Conservation (phyloP, 169 alveolate genomes). For the Hammondia hammondi region DNA sequence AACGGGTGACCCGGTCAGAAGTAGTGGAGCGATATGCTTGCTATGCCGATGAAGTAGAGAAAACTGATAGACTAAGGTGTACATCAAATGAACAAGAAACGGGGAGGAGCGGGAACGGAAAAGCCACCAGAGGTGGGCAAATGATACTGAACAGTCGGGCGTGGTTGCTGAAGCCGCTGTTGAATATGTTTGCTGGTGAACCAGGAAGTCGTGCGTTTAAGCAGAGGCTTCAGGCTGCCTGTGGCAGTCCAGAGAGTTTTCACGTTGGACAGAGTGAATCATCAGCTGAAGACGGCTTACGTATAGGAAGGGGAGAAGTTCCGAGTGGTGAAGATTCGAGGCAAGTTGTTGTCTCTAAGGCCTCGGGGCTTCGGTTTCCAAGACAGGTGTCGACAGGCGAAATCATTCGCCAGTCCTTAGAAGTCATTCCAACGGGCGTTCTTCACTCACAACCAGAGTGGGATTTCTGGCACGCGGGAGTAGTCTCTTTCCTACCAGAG, state of each 20-base stretch:
- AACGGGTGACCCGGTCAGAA: not conserved
- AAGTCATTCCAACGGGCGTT: not conserved
- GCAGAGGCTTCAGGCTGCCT: not conserved
- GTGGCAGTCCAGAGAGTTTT: not conserved
- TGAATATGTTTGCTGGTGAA: constrained; percentile 23
- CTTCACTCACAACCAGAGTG: not conserved
- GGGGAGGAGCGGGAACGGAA: not conserved
- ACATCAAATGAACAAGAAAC: not conserved
- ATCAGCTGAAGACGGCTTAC: too few relatives aligned
- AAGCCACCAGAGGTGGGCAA: not conserved
- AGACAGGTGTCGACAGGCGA: not conserved
- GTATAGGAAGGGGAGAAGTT: too few relatives aligned
- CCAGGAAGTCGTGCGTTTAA: constrained; percentile 15
- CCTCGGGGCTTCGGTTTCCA: not conserved
- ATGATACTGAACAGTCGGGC: not conserved
- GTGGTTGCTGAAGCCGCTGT: constrained; percentile 26
- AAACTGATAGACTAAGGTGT: not conserved
- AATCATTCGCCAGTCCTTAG: not conserved
- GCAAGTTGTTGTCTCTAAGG: not conserved
- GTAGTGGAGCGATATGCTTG: not conserved
- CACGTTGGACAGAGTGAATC: too few relatives aligned
- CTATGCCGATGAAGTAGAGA: constrained; percentile 10
- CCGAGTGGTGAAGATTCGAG: not conserved
- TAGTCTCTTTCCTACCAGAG: too few relatives aligned
- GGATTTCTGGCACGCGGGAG: too few relatives aligned